Conservation (phyloP, 345 rosid species). For the Toxicodendron radicans region DNA sequence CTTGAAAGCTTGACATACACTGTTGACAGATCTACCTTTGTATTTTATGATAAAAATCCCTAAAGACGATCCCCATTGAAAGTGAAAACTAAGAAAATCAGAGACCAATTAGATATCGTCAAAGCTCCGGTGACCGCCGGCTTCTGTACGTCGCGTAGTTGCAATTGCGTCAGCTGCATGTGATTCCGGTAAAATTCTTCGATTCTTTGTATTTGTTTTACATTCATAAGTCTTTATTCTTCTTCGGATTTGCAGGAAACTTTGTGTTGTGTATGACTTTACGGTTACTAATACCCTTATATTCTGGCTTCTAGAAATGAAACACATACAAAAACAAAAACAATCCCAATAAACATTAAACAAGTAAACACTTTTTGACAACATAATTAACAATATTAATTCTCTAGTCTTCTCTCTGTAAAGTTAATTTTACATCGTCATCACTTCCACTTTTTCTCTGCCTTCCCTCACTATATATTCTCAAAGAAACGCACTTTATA, state of each 20-base stretch:
- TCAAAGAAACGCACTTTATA: background rate
- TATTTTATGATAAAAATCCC: background rate
- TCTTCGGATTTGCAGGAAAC: conserved; percentile 28
- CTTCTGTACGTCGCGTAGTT: conserved; percentile 18
- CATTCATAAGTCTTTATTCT: conserved; percentile 15
- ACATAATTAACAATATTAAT: background rate
- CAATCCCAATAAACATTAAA: conserved; percentile 11
- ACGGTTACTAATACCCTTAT: conserved; percentile 15
- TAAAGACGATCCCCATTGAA: background rate
- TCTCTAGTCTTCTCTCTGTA: conserved; percentile 8
- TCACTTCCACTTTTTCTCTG: conserved; percentile 1
- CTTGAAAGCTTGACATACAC: background rate
- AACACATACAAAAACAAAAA: background rate
- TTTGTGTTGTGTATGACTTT: conserved; percentile 11
- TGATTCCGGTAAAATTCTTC: conserved; percentile 13
- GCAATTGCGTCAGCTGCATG: conserved; percentile 3
- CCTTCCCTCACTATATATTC: conserved; percentile 4
- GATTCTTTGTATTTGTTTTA: conserved; percentile 1
- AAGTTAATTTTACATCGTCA: conserved; percentile 6
- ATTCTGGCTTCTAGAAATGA: conserved; percentile 19
- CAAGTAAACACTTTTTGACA: background rate
- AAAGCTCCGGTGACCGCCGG: conserved; percentile 17
- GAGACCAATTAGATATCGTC: conserved; percentile 11
- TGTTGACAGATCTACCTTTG: conserved; percentile 9
- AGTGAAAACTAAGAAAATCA: background rate